phyloP scores from a whole-genome alignment of 2,329 filamentous ascomycete genomes.

The Colletotrichum spinosum region DNA sequence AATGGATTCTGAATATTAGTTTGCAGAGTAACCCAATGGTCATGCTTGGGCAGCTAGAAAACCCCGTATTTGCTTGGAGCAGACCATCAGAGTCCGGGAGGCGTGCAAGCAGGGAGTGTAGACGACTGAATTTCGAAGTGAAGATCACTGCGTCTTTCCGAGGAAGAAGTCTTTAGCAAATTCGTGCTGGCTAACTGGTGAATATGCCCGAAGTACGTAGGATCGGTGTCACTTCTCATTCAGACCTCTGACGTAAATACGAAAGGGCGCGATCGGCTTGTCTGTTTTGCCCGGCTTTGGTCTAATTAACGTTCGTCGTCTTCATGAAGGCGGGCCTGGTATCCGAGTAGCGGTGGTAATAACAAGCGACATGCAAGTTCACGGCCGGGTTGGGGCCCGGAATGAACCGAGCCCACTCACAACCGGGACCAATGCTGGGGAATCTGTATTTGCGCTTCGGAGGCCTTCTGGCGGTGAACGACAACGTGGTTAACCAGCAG shows the following conservation, averaged over 20 bases:
- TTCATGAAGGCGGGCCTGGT: constrained; percentile 72
- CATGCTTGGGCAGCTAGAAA: too few relatives aligned
- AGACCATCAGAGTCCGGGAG: too few relatives aligned
- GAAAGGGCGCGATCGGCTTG: constrained; percentile 84
- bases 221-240: constrained; percentile 83
- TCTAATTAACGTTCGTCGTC: constrained; percentile 82
- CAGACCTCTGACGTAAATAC: constrained; percentile 81
- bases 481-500: constrained; percentile 71
- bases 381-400: too few relatives aligned
- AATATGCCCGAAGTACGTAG: constrained; percentile 83
- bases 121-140: constrained; percentile 74
- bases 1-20: too few relatives aligned
- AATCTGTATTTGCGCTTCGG: not conserved
- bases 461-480: constrained; percentile 67
- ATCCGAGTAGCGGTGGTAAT: constrained; percentile 40
- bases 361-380: constrained; percentile 42
- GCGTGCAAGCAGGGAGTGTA: too few relatives aligned
- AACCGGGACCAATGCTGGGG: not conserved
- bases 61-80: too few relatives aligned
- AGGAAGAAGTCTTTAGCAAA: constrained; percentile 81
- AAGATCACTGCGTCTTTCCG: constrained; percentile 80
- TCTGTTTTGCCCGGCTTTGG: constrained; percentile 68
- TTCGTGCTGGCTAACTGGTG: constrained; percentile 83
- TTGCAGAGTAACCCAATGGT: too few relatives aligned
- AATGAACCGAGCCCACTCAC: too few relatives aligned